Base-by-base conservation (phyloP, 176 grass and related monocot genomes). In the Oropetium thomaeum region DNA sequence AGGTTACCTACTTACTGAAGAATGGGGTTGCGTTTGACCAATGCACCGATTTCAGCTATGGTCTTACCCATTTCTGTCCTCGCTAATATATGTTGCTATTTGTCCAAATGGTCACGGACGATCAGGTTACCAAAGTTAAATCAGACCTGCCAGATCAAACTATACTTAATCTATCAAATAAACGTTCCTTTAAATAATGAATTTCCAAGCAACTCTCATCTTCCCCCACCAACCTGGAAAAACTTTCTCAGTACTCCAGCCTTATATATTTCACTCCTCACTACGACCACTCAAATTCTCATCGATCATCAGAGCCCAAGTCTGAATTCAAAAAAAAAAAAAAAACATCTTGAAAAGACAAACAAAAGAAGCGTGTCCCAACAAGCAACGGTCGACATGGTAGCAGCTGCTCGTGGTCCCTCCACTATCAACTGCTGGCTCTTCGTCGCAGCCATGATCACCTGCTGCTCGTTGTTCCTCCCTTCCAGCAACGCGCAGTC, bases 171-270 rank as follows among this genome's bases (percentile, higher is more conserved):
- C 41, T 10, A 13, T 32, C 4, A 41, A 67, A 43, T 67, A 39
- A 9, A 17, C 40, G 5, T 44, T 11, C 0, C 7, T 30, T 5
- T 8, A 23, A 13, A 22, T 38, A n/a, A n/a, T n/a, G n/a, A n/a
- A 84, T 47, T 73, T 85, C 69, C 51, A 33, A 68, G 12, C 83
- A 48, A 85, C 52, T 74, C 69, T 60, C 76, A 67, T 49, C 69
- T 49, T 67, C 69, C 69, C 69, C 25, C 32, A 68, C 76, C 83
- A 62, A 85, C 73, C 61, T 47, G 0, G 6, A 31, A 23, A 10
- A 30, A 41, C 43, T 58, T 14, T 1, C 19, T 34, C 22, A 1
- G 7, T 5, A 8, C 40, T 48, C 19, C 5, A 69, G 35, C 23
- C 69, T 8, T 72, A 85, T 75, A 71, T 25, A 71, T 54, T 15